Evolutionary conservation across 2,329 filamentous ascomycete species (phyloP).

Genomic region (Aureobasidium sp.): DNA sequence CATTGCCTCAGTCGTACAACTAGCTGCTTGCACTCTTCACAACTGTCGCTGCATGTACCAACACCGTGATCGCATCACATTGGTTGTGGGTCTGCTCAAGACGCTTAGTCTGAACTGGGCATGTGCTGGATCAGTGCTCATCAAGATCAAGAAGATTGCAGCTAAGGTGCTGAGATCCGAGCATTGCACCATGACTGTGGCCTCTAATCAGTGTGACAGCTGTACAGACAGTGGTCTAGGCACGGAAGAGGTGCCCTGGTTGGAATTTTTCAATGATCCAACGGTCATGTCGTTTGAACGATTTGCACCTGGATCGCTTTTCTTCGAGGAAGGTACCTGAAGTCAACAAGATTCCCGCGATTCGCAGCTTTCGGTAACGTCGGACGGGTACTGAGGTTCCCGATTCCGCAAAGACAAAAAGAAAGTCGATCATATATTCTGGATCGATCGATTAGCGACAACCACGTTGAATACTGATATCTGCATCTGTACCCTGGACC

Average conservation of each 20-base stretch:
- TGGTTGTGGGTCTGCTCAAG: conserved; percentile 73
- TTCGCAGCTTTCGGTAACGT: neutral
- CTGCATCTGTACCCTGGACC: too few relatives aligned
- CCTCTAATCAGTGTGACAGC: conserved; percentile 1
- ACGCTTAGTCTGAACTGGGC: conserved; percentile 63
- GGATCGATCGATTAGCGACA: too few relatives aligned
- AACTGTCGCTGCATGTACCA: conserved; percentile 52
- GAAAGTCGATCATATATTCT: neutral
- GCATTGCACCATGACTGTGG: neutral
- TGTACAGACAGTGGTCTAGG: conserved; percentile 7
- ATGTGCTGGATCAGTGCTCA: conserved; percentile 61
- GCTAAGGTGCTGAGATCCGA: conserved; percentile 2
- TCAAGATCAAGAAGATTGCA: conserved; percentile 69
- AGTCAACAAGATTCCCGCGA: neutral
- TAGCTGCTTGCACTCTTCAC: conserved; percentile 65
- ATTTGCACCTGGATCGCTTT: neutral
- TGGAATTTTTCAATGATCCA: conserved; percentile 7
- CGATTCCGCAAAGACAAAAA: neutral
- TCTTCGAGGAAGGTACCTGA: neutral
- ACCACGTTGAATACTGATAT: too few relatives aligned
- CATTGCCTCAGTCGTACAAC: conserved; percentile 70
- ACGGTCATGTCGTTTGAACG: neutral
- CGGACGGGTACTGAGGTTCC: neutral
- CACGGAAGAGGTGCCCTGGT: neutral
- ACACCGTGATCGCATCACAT: conserved; percentile 60